Evolutionary conservation across 352 stramenopile genomes (phyloP).

Genomic region (Phytopythium litorale): DNA sequence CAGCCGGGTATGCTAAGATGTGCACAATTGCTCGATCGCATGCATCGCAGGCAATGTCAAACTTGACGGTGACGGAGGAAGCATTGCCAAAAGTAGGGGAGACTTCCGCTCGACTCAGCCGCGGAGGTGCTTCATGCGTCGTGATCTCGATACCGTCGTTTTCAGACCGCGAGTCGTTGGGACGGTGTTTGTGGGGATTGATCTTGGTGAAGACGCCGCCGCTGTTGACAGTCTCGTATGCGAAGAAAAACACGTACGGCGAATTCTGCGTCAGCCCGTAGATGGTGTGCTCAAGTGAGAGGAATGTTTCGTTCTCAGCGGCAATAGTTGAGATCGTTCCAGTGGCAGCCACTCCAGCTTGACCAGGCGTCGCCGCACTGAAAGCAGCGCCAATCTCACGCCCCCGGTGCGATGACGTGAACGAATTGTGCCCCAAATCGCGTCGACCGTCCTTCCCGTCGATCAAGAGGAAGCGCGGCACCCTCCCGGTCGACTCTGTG

Average conservation of each 20-base stretch:
- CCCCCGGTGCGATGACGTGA: slow-evolving; percentile 14
- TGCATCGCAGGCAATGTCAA: slow-evolving; percentile 50
- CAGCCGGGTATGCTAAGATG: slow-evolving; percentile 34
- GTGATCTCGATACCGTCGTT: slow-evolving; percentile 46
- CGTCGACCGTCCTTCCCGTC: slow-evolving; percentile 37
- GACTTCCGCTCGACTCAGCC: slow-evolving; percentile 34
- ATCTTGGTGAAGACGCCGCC: slow-evolving; percentile 65
- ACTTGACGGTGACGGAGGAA: slow-evolving; percentile 42
- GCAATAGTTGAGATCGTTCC: slow-evolving; percentile 36
- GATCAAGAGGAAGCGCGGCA: slow-evolving; percentile 64
- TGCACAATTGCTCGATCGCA: slow-evolving; percentile 51
- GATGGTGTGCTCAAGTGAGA: slow-evolving; percentile 37
- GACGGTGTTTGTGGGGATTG: slow-evolving; percentile 53
- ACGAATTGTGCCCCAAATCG: slow-evolving; percentile 33
- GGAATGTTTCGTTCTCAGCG: slow-evolving; percentile 42
- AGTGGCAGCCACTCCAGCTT: slow-evolving; percentile 34
- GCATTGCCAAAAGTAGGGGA: slow-evolving; percentile 53
- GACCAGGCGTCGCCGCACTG: slow-evolving; percentile 14
- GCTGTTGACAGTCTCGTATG: slow-evolving; percentile 64
- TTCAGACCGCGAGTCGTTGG: slow-evolving; percentile 34
- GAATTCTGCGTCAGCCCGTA: slow-evolving; percentile 36
- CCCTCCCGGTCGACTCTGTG: slow-evolving; percentile 20
- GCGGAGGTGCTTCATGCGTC: slow-evolving; percentile 49
- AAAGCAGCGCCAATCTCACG: slow-evolving; percentile 21
- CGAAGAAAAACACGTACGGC: slow-evolving; percentile 67